Evolutionary conservation across 2,329 filamentous ascomycete species (phyloP).

Genomic region (Cyphellophora europaea): DNA sequence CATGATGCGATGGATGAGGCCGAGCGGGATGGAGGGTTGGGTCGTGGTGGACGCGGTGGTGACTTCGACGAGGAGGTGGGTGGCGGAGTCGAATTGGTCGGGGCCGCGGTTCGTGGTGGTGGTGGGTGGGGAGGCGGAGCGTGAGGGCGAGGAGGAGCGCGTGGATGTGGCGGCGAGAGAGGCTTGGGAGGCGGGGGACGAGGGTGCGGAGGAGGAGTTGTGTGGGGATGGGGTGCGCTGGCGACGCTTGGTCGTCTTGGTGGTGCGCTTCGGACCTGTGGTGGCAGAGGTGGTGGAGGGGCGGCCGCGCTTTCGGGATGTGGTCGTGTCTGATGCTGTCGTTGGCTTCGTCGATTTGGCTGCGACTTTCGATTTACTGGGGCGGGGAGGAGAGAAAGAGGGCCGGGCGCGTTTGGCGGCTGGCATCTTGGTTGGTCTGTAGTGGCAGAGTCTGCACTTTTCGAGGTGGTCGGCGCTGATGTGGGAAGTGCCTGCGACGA

Average conservation of each 20-base stretch:
- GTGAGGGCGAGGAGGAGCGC: background rate
- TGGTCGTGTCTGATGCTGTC: background rate
- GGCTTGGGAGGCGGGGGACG: background rate
- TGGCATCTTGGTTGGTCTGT: slow-evolving; percentile 3
- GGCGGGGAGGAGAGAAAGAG: slow-evolving; percentile 36
- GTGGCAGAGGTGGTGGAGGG: background rate
- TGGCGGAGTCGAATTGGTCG: slow-evolving; percentile 24
- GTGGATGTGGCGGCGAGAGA: background rate
- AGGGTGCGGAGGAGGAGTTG: background rate
- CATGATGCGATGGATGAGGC: slow-evolving; percentile 66
- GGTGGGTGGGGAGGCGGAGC: background rate
- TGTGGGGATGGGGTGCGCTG: background rate
- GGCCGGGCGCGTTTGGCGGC: slow-evolving; percentile 28
- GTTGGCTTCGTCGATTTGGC: slow-evolving; percentile 4
- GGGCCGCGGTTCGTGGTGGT: slow-evolving; percentile 8
- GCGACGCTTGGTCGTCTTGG: background rate
- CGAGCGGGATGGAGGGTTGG: slow-evolving; percentile 52
- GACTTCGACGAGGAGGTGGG: slow-evolving; percentile 31
- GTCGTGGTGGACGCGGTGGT: slow-evolving; percentile 2
- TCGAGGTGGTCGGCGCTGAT: too few species aligned
- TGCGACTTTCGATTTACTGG: slow-evolving; percentile 6
- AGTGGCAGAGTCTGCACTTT: too few species aligned
- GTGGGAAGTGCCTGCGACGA: too few species aligned
- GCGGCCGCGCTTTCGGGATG: background rate
- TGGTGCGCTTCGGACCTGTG: background rate